Conservation (phyloP, 2,329 filamentous ascomycete species). For the Colletotrichum caudatum region DNA sequence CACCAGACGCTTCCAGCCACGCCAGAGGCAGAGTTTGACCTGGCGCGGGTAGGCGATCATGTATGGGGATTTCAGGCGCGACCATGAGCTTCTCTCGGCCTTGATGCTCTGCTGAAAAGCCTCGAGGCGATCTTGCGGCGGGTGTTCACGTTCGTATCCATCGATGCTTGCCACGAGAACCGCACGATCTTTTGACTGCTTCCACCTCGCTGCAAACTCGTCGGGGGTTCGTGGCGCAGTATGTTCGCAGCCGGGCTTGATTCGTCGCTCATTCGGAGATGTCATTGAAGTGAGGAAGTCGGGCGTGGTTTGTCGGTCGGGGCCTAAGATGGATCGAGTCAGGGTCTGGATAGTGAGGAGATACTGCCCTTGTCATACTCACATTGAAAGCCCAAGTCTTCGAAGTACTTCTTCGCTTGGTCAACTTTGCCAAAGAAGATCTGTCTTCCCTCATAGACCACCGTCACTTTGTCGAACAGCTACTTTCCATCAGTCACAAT, state of each 20-base stretch:
- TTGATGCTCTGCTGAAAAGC: conserved; percentile 39
- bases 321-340: conserved; percentile 39
- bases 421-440: conserved; percentile 73
- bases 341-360: background rate
- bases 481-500: background rate
- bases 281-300: conserved; percentile 80
- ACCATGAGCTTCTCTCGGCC: conserved; percentile 62
- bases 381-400: conserved; percentile 66
- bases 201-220: conserved; percentile 57
- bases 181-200: conserved; percentile 20
- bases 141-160: conserved; percentile 24
- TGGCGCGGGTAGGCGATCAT: conserved; percentile 74
- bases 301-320: conserved; percentile 68
- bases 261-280: conserved; percentile 73
- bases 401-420: conserved; percentile 71
- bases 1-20: conserved; percentile 74
- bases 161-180: conserved; percentile 20
- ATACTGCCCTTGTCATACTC: background rate
- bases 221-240: conserved; percentile 66
- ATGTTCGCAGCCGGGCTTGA: conserved; percentile 67
- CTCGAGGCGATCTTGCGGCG: conserved; percentile 28
- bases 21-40: conserved; percentile 68
- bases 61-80: conserved; percentile 69
- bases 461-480: conserved; percentile 71
- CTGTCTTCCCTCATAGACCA: conserved; percentile 75